These are phyloP conservation scores for Endoconidiophora polonica DNA, from an alignment of 2,329 filamentous ascomycete species.

Conservation along the genomic window DNA sequence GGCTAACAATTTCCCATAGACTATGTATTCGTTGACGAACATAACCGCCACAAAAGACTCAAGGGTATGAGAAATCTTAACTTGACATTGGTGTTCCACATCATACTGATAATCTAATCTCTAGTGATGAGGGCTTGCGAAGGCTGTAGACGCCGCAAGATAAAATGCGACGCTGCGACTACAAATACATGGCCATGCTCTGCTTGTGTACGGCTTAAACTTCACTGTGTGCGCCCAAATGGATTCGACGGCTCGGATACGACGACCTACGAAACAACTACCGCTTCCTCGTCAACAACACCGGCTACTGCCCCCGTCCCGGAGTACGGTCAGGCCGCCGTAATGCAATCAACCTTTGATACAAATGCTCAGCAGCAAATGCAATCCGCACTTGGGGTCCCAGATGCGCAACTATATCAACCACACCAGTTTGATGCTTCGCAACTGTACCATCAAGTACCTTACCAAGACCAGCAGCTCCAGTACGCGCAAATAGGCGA, in stretches of 20 bases:
- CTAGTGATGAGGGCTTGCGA: conserved; percentile 94
- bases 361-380: background rate
- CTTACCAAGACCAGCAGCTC: conserved; percentile 29
- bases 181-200: conserved; percentile 97
- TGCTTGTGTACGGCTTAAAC: conserved; percentile 77
- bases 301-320: background rate
- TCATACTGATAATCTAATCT: background rate
- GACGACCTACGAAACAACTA: conserved; percentile 11
- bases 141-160: conserved; percentile 85
- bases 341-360: conserved; percentile 6
- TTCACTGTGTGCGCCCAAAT: conserved; percentile 82
- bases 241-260: conserved; percentile 40
- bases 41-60: conserved; percentile 90
- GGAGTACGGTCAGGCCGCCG: background rate
- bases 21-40: conserved; percentile 98
- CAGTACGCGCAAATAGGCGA: conserved; percentile 26
- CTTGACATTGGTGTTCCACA: background rate
- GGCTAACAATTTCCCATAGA: conserved; percentile 37
- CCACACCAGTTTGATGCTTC: conserved; percentile 20
- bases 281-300: background rate
- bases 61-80: conserved; percentile 47
- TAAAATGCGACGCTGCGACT: conserved; percentile 93
- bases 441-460: conserved; percentile 31
- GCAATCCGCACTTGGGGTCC: background rate
- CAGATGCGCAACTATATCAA: conserved; percentile 21